Conservation (phyloP, 306 rosid species). For the Cucumis cinereus region DNA sequence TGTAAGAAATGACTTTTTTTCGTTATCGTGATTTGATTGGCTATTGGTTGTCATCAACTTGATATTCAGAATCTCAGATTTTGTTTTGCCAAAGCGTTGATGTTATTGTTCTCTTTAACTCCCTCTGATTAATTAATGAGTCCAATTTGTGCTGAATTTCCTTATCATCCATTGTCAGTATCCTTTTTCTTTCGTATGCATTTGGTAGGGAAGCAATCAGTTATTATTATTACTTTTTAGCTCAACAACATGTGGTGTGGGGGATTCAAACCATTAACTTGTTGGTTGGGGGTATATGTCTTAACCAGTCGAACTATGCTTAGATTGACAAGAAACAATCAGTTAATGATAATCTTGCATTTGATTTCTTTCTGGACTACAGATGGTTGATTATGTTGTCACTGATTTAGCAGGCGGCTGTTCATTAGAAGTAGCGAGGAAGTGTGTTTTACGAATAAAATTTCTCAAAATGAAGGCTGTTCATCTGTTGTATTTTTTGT, state of each 20-base stretch:
- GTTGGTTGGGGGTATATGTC: no score
- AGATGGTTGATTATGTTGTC: not conserved
- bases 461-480: not conserved
- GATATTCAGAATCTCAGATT: not conserved
- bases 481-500: not conserved
- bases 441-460: constrained; percentile 10
- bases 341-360: not conserved
- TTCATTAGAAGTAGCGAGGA: not conserved
- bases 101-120: not conserved
- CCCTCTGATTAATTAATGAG: not conserved
- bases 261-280: no score
- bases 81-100: not conserved
- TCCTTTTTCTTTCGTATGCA: not conserved
- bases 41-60: not conserved
- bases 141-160: not conserved
- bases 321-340: not conserved
- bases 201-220: not conserved
- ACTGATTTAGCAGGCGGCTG: not conserved
- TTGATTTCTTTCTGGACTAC: not conserved
- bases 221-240: no score
- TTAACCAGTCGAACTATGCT: no score
- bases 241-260: no score
- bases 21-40: not conserved
- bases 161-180: not conserved
- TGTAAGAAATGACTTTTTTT: constrained; percentile 31